Evolutionary conservation across 2,329 filamentous ascomycete genomes (phyloP).

Genomic region (Zymoseptoria passerinii): DNA sequence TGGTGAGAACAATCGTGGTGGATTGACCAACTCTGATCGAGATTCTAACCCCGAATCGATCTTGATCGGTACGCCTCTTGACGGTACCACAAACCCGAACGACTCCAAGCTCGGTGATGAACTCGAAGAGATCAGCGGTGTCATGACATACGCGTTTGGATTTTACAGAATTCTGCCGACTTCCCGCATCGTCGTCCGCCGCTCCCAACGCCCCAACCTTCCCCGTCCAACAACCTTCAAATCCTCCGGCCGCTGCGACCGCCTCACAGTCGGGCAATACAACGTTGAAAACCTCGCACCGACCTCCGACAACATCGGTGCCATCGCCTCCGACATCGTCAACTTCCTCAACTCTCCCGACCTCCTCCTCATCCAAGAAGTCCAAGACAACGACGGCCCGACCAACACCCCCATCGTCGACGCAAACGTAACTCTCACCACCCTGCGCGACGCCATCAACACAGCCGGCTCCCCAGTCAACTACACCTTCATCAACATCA

Average conservation of each 20-base stretch:
- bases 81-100: constrained; percentile 53
- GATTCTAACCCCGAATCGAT: constrained; percentile 65
- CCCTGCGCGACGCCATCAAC: constrained; percentile 47
- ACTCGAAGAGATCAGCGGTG: constrained; percentile 58
- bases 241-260: constrained; percentile 50
- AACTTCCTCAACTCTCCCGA: constrained; percentile 55
- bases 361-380: constrained; percentile 60
- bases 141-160: constrained; percentile 57
- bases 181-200: constrained; percentile 46
- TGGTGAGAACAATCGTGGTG: constrained; percentile 54
- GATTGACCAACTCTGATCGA: constrained; percentile 53
- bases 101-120: constrained; percentile 57
- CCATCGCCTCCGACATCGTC: constrained; percentile 57
- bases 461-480: constrained; percentile 38
- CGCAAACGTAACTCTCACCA: constrained; percentile 52
- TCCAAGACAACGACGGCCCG: constrained; percentile 58
- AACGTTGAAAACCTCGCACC: constrained; percentile 62
- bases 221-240: constrained; percentile 46
- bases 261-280: constrained; percentile 58
- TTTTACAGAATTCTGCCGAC: constrained; percentile 61
- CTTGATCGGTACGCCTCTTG: constrained; percentile 55
- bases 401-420: constrained; percentile 51
- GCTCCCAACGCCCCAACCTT: constrained; percentile 38
- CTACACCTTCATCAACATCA: constrained; percentile 55
- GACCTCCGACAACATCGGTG: constrained; percentile 46